Evolutionary conservation across 768 basidiomycete species (phyloP).

Genomic region (Amanita jacksonii): DNA sequence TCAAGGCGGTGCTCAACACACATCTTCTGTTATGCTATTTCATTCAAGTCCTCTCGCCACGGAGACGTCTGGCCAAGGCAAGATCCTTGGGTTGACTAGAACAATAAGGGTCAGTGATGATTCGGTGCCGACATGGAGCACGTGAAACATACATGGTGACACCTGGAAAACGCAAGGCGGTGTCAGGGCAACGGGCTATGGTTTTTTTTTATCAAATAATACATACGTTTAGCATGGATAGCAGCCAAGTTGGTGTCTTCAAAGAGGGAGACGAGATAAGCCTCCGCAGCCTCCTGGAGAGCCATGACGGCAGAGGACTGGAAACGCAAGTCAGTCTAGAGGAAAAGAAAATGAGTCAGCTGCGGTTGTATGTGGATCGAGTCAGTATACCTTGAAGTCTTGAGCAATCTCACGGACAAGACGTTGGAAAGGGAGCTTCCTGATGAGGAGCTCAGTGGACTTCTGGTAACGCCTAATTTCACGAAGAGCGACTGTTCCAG

Average conservation of each 20-base stretch:
- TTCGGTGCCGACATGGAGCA: conserved; percentile 1
- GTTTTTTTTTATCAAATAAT: not conserved
- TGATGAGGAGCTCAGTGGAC: conserved; percentile 56
- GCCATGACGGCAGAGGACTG: conserved; percentile 94
- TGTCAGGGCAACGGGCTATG: not conserved
- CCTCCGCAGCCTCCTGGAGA: conserved; percentile 88
- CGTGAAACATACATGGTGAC: conserved; percentile 44
- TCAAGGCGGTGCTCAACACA: not conserved
- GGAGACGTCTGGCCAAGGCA: conserved; percentile 76
- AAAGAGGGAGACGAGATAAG: conserved; percentile 62
- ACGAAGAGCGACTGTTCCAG: conserved; percentile 64
- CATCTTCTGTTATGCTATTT: no score
- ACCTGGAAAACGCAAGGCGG: conserved; percentile 18
- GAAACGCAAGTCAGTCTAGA: conserved; percentile 84
- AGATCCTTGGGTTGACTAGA: conserved; percentile 81
- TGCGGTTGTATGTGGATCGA: not conserved
- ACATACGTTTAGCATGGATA: conserved; percentile 51
- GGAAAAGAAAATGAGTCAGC: conserved; percentile 9
- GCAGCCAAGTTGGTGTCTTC: no score
- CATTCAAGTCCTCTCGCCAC: conserved; percentile 72
- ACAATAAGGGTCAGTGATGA: conserved; percentile 14
- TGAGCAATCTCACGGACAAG: conserved; percentile 96
- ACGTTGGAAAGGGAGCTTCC: conserved; percentile 99
- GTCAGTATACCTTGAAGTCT: conserved; percentile 73
- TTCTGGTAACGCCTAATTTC: conserved; percentile 15